Conservation (phyloP, 1,284 basidiomycete species). For the Takashimella tepidaria region DNA sequence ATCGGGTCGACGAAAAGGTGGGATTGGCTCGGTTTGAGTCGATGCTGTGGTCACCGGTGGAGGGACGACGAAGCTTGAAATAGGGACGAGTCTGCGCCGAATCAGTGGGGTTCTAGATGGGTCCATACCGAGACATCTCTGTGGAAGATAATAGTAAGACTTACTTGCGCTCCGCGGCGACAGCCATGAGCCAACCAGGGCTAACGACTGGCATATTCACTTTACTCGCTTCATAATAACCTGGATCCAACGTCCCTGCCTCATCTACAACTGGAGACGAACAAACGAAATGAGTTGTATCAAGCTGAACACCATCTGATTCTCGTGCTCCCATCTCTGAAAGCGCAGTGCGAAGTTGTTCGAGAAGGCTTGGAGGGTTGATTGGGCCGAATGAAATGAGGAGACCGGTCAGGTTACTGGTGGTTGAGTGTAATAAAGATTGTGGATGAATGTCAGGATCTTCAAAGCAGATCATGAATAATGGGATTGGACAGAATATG, state of each 20-base stretch:
- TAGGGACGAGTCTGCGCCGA: slow-evolving; percentile 69
- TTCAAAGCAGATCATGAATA: no score
- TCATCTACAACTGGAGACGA: slow-evolving; percentile 59
- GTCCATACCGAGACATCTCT: no score
- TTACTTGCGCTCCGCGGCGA: slow-evolving; percentile 72
- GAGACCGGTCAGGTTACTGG: slow-evolving; percentile 81
- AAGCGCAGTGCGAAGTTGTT: slow-evolving; percentile 70
- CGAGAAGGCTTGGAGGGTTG: slow-evolving; percentile 66
- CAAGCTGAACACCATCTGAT: slow-evolving; percentile 89
- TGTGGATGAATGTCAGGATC: no score
- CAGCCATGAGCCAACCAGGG: slow-evolving; percentile 83
- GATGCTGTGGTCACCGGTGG: slow-evolving; percentile 53
- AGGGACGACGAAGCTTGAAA: slow-evolving; percentile 74
- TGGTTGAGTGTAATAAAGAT: no score
- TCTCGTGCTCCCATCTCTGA: slow-evolving; percentile 77
- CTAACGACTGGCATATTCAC: slow-evolving; percentile 85
- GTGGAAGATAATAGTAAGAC: no score
- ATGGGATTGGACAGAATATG: background rate
- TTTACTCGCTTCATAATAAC: slow-evolving; percentile 85
- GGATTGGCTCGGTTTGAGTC: slow-evolving; percentile 48
- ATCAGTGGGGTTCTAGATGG: background rate
- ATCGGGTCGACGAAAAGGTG: slow-evolving; percentile 50
- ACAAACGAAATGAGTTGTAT: slow-evolving; percentile 94
- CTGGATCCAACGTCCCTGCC: slow-evolving; percentile 54
- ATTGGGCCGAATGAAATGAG: slow-evolving; percentile 87